Conservation (phyloP, 1,139 yeast genomes). For the Yamadazyma diospyri region DNA sequence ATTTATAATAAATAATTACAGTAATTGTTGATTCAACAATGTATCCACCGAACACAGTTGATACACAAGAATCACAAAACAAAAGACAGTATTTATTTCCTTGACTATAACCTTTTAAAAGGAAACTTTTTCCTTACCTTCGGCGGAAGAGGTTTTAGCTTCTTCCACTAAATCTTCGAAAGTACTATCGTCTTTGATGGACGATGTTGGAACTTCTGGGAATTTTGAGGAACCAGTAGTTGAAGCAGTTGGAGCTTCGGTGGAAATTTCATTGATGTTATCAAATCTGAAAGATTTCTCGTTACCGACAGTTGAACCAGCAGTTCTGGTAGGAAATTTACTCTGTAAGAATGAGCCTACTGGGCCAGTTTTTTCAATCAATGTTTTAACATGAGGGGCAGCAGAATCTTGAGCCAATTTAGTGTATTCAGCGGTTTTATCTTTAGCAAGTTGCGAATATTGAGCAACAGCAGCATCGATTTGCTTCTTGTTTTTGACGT, state of each 20-base stretch:
- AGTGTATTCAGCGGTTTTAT: conserved; percentile 51
- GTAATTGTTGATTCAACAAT: too few species aligned
- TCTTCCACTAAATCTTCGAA: conserved; percentile 25
- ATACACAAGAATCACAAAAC: too few species aligned
- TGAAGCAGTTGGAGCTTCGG: conserved; percentile 16
- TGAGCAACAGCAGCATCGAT: conserved; percentile 72
- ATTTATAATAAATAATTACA: conserved; percentile 8
- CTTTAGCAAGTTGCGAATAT: conserved; percentile 52
- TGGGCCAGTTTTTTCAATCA: conserved; percentile 62
- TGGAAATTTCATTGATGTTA: conserved; percentile 6
- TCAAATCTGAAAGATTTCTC: conserved; percentile 24
- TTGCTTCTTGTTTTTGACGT: conserved; percentile 70
- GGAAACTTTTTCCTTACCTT: conserved; percentile 7
- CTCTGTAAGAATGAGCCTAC: conserved; percentile 55
- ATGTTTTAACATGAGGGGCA: conserved; percentile 39
- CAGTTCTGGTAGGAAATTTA: conserved; percentile 67
- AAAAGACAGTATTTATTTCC: too few species aligned
- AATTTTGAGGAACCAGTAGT: conserved; percentile 33
- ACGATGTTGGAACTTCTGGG: conserved; percentile 43
- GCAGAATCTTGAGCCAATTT: conserved; percentile 55
- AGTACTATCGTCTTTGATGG: conserved; percentile 29
- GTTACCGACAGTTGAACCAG: conserved; percentile 63
- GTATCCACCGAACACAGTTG: conserved; percentile 1
- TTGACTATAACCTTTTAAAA: conserved; percentile 5
- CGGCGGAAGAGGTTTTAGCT: conserved; percentile 16